Conservation (phyloP, 345 rosid species). For the Mallotus nudiflorus region DNA sequence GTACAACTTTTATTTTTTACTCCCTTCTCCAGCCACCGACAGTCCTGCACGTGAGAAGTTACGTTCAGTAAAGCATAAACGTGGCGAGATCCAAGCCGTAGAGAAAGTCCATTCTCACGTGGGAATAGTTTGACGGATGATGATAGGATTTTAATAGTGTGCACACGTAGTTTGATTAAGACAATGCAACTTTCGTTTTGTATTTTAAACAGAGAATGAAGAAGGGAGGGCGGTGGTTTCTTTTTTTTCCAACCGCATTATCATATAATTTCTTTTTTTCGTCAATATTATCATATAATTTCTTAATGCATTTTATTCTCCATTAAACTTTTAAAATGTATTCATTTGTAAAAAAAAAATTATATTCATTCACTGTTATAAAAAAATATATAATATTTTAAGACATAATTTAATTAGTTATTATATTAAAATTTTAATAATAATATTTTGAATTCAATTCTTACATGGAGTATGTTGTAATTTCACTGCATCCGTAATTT, state of each 20-base stretch:
- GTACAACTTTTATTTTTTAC: no score
- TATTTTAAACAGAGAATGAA: neutral
- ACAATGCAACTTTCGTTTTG: slow-evolving; percentile 33
- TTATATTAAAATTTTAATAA: no score
- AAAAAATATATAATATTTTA: no score
- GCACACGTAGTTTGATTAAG: slow-evolving; percentile 33
- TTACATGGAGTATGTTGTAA: no score
- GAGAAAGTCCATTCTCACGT: slow-evolving; percentile 18
- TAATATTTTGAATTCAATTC: no score
- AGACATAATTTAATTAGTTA: no score
- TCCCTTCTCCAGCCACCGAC: slow-evolving; percentile 51
- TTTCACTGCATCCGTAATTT: no score
- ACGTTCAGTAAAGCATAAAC: neutral
- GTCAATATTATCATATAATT: neutral
- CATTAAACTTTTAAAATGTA: neutral
- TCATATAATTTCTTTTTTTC: neutral
- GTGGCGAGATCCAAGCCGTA: slow-evolving; percentile 13
- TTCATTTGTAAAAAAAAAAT: no score
- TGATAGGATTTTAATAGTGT: slow-evolving; percentile 12
- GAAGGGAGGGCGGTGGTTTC: neutral
- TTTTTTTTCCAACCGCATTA: no score
- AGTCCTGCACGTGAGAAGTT: slow-evolving; percentile 42
- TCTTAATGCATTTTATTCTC: neutral
- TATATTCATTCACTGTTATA: no score
- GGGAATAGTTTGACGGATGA: slow-evolving; percentile 6